A percentile compares a stretch with the other conserved stretches of the same genome.
Conservation (phyloP, 805 yeast species). For the Dipodascus geniculatus region DNA sequence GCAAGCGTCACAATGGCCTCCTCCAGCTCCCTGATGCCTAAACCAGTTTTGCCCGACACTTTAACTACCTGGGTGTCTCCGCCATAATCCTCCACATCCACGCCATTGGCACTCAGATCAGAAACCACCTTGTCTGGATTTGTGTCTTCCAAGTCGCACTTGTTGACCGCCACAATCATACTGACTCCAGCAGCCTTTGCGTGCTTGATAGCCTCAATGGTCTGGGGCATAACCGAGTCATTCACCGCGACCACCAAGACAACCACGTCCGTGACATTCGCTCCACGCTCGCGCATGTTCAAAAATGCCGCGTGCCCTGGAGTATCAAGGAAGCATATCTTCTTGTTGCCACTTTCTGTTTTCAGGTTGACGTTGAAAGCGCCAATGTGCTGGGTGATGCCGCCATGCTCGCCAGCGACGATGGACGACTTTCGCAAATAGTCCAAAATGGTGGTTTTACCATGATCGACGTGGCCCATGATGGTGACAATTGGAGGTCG, state of each 20-base stretch:
- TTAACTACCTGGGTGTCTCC: conserved; percentile 87
- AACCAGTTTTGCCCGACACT: conserved; percentile 82
- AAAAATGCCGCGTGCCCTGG: conserved; percentile 98
- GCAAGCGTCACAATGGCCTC: conserved; percentile 79
- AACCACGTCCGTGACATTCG: conserved; percentile 84
- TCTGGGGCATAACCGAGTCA: conserved; percentile 97
- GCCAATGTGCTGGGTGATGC: conserved; percentile 96
- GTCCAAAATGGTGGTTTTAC: conserved; percentile 90
- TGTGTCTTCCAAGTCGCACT: conserved; percentile 73
- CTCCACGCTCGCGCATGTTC: conserved; percentile 95
- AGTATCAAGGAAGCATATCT: conserved; percentile 85
- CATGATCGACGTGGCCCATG: conserved; percentile 99
- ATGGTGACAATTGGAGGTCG: conserved; percentile 94
- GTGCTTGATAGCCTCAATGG: conserved; percentile 89
- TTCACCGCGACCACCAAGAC: conserved; percentile 93
- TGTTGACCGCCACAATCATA: conserved; percentile 82
- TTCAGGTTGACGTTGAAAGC: conserved; percentile 87
- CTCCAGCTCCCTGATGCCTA: conserved; percentile 80
- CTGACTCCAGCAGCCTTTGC: conserved; percentile 74
- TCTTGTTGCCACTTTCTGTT: conserved; percentile 40
- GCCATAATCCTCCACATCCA: conserved; percentile 85
- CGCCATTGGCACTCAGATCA: conserved; percentile 65
- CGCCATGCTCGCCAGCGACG: conserved; percentile 82
- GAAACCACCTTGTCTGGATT: conserved; percentile 64
- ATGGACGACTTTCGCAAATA: conserved; percentile 73